Evolutionary conservation across 371 early-diverging fungal species (phyloP), one percentile per base, ranked within the genome.

Genomic region (Saksenaea vasiformis): DNA sequence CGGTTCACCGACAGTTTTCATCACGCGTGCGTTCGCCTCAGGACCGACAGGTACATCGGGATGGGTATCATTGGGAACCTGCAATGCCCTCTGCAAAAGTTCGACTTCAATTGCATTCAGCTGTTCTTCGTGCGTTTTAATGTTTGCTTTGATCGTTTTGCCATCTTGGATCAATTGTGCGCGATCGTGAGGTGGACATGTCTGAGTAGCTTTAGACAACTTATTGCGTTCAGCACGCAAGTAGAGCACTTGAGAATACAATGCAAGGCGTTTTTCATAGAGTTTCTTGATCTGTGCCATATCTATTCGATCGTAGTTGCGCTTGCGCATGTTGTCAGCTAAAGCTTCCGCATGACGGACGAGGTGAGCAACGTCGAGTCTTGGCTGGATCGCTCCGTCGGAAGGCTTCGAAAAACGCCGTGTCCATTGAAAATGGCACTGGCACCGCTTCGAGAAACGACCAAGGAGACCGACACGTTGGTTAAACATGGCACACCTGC

Each of bases 11-110:
- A 84, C 70, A 0, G 68, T 65, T 34, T 83, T 85, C 5, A 90
- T 13, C 7, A 86, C 56, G 14, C 62, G 72, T 9, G 91, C 90
- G 1, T 80, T 79, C 1, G 68, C 64, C 64, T 91, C 91, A 34
- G 84, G 72, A 3, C 92, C 92, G 26, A 91, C 72, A 14, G 91
- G 91, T 1, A 80, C 68, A 14, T 74, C 69, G 1, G 89, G 86
- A 64, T 89, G 87, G 26, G 91, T 90, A 35, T 78, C 84, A 63
- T 93, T 93, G 19, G 94, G 92, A 24, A 93, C 77, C 60, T 85
- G 78, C 17, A 85, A 61, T 0, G 89, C 91, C n/a, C 22, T 80
- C 0, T 81, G 72, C 31, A 83, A 82, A 9, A 87, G 69, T 37
- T 66, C 67, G 0, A 62, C 43, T 57, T 88, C 85, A 1, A 86